phyloP scores from a whole-genome alignment of 495 filamentous ascomycete species.

The Penicillium verhagenii region DNA sequence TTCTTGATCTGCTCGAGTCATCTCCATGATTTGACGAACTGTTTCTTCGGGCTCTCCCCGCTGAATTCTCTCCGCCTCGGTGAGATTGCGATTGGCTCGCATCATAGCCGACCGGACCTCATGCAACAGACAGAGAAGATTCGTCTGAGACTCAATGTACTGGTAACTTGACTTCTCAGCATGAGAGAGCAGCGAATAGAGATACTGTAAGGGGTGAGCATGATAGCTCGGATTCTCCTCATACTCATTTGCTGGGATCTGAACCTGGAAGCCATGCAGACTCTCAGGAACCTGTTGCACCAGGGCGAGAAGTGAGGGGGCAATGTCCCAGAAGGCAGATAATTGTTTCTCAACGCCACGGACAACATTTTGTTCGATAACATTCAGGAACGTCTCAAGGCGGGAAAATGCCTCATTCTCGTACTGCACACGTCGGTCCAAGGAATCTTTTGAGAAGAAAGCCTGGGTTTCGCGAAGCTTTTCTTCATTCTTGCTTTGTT shows the following conservation, averaged over 20 bases:
- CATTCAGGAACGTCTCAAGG: slow-evolving; percentile 71
- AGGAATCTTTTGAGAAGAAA: slow-evolving; percentile 79
- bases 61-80: slow-evolving; percentile 57
- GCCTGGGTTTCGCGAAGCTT: slow-evolving; percentile 72
- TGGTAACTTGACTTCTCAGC: slow-evolving; percentile 90
- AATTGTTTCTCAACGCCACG: slow-evolving; percentile 89
- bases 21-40: slow-evolving; percentile 56
- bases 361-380: slow-evolving; percentile 81
- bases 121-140: slow-evolving; percentile 88
- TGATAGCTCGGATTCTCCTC: slow-evolving; percentile 82
- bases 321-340: slow-evolving; percentile 96
- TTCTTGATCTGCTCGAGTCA: slow-evolving; percentile 64
- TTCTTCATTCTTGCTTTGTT: slow-evolving; percentile 62
- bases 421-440: slow-evolving; percentile 62
- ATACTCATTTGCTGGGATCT: slow-evolving; percentile 73
- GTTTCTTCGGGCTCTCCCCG: slow-evolving; percentile 52
- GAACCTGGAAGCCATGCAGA: slow-evolving; percentile 58
- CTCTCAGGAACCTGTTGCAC: slow-evolving; percentile 71
- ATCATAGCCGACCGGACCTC: slow-evolving; percentile 83
- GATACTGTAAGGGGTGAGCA: slow-evolving; percentile 79
- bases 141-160: slow-evolving; percentile 93
- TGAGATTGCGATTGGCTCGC: slow-evolving; percentile 52
- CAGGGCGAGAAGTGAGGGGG: slow-evolving; percentile 71
- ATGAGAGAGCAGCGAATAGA: slow-evolving; percentile 78
- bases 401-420: slow-evolving; percentile 67